Base-by-base conservation (phyloP, 1,284 basidiomycete species). In the Coniophora puteana region DNA sequence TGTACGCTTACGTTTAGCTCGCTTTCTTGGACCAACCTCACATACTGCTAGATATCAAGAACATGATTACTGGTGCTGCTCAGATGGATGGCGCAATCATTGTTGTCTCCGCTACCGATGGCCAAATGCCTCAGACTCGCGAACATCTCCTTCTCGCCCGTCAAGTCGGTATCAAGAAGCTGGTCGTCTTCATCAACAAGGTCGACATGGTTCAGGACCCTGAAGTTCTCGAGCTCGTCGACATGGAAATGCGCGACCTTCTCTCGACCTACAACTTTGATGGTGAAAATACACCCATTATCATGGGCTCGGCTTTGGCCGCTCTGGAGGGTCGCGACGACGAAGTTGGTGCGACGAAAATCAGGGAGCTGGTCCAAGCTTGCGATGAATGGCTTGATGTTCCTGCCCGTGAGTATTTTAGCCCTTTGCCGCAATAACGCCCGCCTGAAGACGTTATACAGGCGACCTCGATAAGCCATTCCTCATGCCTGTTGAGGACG, bases 161-260 rank as follows among this genome's bases (percentile, higher is more conserved):
- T 61, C 96, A 99, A 73, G 93, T 99, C 54, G 96, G 96, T 54
- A 91, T 99, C 66, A 95, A 96, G 72, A 93, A 89, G 68, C 82
- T 99, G 30, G 92, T 99, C 50, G 96, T 99, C 52, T 99, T 98
- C 76, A 94, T 99, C 67, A 99, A 99, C 88, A 97, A 98, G 72
- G 87, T 99, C 50, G 96, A 99, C 71, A 83, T 89, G 75, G 89
- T 99, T 47, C 82, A 89, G 50, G 96, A 99, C 76, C 80, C 84
- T 23, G 96, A 99, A 77, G 98, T 99, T 93, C 76, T 99, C 47
- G 93, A 98, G 73, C 87, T 99, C 45, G 96, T 99, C 50, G 96
- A 99, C 59, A 99, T 99, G 95, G 96, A 99, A 77, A 99, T 99
- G 88, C 86, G 96, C 44, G 96, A 99, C 62, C 74, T 99, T n/a